phyloP scores from a whole-genome alignment of 2,329 filamentous ascomycete genomes.

The Talaromyces sp. region DNA sequence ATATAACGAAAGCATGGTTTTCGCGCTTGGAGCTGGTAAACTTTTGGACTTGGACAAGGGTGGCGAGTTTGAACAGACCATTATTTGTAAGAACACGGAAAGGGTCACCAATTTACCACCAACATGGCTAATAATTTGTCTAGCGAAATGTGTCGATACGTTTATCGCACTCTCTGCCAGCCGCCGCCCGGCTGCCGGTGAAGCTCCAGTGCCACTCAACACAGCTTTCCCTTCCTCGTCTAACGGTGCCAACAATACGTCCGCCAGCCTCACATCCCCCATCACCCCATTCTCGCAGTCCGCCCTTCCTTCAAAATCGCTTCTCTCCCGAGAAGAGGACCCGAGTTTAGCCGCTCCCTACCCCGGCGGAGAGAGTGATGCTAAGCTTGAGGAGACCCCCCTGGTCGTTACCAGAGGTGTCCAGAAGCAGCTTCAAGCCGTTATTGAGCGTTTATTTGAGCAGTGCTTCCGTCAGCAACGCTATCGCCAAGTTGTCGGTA shows the following conservation, averaged over 20 bases:
- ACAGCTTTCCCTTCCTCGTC: slow-evolving; percentile 68
- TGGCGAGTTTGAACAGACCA: slow-evolving; percentile 97
- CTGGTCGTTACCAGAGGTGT: slow-evolving; percentile 68
- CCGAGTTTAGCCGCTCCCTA: slow-evolving; percentile 52
- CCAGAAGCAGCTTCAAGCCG: slow-evolving; percentile 70
- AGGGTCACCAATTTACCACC: background rate
- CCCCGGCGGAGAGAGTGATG: slow-evolving; percentile 51
- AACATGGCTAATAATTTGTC: slow-evolving; percentile 9
- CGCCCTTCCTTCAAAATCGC: slow-evolving; percentile 84
- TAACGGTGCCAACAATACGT: slow-evolving; percentile 60
- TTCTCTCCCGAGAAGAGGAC: slow-evolving; percentile 75
- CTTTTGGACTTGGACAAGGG: slow-evolving; percentile 87
- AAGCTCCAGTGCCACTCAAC: slow-evolving; percentile 62
- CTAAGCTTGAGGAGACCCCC: slow-evolving; percentile 50
- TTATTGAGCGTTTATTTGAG: slow-evolving; percentile 88
- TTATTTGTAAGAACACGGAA: slow-evolving; percentile 61
- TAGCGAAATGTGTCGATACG: slow-evolving; percentile 90
- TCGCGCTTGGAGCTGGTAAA: slow-evolving; percentile 89
- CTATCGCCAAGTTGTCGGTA: slow-evolving; percentile 93
- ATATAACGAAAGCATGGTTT: slow-evolving; percentile 99
- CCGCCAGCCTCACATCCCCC: slow-evolving; percentile 68
- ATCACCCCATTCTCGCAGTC: slow-evolving; percentile 95
- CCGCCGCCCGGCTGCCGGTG: slow-evolving; percentile 45
- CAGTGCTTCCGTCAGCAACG: slow-evolving; percentile 78
- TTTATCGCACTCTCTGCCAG: slow-evolving; percentile 77